Base-by-base conservation (phyloP, 768 basidiomycete species). In the Austroboletus eburneus region DNA sequence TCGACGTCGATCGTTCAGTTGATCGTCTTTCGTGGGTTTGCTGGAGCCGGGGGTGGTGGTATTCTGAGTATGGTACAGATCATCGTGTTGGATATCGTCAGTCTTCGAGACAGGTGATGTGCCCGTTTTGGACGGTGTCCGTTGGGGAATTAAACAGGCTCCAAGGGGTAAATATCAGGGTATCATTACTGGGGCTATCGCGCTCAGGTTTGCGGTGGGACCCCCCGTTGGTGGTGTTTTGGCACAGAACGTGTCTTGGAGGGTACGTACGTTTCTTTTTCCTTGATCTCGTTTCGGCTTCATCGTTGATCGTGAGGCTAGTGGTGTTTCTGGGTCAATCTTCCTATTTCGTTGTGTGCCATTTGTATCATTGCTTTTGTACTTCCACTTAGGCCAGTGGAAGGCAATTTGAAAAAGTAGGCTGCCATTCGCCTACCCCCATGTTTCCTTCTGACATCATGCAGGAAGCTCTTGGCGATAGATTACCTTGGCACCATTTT, bases 101-200 rank as follows among this genome's bases (percentile, higher is more conserved):
- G 76, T 22, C 70, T 89, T 32, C 77, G 83, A 21, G 81, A 85
- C 3, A 71, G 82, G 82, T 78, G 42, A n/a, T n/a, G n/a, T n/a
- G n/a, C n/a, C n/a, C n/a, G n/a, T n/a, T n/a, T n/a, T n/a, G n/a
- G n/a, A n/a, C n/a, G n/a, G n/a, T n/a, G n/a, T n/a, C n/a, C n/a
- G n/a, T n/a, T n/a, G n/a, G n/a, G n/a, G n/a, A n/a, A n/a, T n/a
- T n/a, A n/a, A n/a, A n/a, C n/a, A n/a, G n/a, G n/a, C 40, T 16
- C 50, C 81, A 81, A 51, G 85, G 85, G 85, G 85, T 21, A 87
- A 87, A 66, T 89, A 87, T 56, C 83, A 86, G 55, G 87, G 87
- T 1, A 83, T 87, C 29, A 81, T 84, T 18, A 79, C 81, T 3
- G 78, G 73, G 5, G 72, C 78, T 12, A 70, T 78, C 14, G 55